These are phyloP conservation scores for Citrus sp. DNA, from an alignment of 345 rosid species.

Conservation along the genomic window DNA sequence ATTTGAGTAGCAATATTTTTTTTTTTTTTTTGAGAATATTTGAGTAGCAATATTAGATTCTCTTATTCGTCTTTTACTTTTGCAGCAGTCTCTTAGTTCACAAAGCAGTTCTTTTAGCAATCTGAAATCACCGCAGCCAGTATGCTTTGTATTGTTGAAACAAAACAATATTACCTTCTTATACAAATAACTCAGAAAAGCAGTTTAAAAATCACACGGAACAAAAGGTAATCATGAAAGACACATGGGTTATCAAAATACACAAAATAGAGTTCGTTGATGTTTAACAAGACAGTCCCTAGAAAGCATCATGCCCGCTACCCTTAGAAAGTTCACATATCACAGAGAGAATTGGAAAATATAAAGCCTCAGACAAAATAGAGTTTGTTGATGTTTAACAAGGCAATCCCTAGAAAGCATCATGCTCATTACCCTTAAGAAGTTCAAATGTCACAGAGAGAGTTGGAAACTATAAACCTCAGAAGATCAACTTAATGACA, in stretches of 20 bases:
- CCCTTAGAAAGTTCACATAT: background rate
- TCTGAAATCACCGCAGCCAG: background rate
- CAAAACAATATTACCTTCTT: background rate
- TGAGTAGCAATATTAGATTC: too few species aligned
- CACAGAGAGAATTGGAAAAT: background rate
- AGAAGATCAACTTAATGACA: background rate
- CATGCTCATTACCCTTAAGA: background rate
- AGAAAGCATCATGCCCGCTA: background rate
- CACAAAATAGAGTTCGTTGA: background rate
- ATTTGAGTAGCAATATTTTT: too few species aligned
- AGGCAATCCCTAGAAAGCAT: background rate
- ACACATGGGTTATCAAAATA: background rate
- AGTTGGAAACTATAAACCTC: background rate
- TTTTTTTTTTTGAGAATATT: too few species aligned
- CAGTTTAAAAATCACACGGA: background rate
- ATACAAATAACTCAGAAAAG: background rate
- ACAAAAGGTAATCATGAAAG: background rate
- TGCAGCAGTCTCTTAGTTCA: background rate
- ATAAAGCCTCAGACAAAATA: background rate
- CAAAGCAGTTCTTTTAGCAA: background rate
- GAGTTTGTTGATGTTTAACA: background rate
- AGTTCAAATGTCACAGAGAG: background rate
- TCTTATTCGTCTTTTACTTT: background rate
- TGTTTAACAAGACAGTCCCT: background rate
- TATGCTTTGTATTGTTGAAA: background rate